Percentiles rank a stretch among this genome's conserved stretches.
phyloP scores from a whole-genome alignment of 2,329 filamentous ascomycete genomes.

The Microascus cirrosus region DNA sequence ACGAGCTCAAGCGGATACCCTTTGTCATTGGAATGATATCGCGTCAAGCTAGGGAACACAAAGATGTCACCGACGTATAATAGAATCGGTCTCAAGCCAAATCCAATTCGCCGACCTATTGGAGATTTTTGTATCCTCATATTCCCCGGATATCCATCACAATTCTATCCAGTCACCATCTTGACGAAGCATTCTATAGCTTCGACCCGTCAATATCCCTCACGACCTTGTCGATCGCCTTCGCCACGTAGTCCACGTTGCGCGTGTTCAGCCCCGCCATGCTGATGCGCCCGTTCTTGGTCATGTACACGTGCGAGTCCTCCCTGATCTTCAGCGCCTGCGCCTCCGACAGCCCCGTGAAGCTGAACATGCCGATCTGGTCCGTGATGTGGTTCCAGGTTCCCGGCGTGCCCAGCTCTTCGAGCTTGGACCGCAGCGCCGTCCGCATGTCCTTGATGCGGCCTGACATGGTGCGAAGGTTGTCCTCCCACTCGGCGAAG shows the following conservation, averaged over 20 bases:
- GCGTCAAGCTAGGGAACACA: too few species aligned
- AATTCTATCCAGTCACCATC: neutral
- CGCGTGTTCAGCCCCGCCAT: constrained; percentile 94
- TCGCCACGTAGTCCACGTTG: constrained; percentile 89
- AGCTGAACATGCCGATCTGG: constrained; percentile 99
- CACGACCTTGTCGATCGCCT: constrained; percentile 79
- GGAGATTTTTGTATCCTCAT: neutral
- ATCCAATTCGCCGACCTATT: neutral
- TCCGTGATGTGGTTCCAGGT: constrained; percentile 96
- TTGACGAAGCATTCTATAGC: neutral
- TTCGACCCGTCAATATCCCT: constrained; percentile 24
- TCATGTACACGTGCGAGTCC: constrained; percentile 76
- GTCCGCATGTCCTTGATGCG: constrained; percentile 89
- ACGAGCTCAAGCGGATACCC: too few species aligned
- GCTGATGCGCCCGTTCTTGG: constrained; percentile 94
- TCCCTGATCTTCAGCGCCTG: constrained; percentile 62
- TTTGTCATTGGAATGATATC: too few species aligned
- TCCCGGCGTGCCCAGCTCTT: constrained; percentile 75
- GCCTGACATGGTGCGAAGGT: constrained; percentile 87
- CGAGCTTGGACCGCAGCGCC: constrained; percentile 65
- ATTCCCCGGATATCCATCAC: neutral
- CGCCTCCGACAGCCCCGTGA: constrained; percentile 65
- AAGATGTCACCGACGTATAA: too few species aligned
- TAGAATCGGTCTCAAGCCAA: too few species aligned
- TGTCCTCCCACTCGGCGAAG: constrained; percentile 86